These are phyloP conservation scores for Galerina marginata DNA, from an alignment of 768 basidiomycete genomes.

Conservation along the genomic window DNA sequence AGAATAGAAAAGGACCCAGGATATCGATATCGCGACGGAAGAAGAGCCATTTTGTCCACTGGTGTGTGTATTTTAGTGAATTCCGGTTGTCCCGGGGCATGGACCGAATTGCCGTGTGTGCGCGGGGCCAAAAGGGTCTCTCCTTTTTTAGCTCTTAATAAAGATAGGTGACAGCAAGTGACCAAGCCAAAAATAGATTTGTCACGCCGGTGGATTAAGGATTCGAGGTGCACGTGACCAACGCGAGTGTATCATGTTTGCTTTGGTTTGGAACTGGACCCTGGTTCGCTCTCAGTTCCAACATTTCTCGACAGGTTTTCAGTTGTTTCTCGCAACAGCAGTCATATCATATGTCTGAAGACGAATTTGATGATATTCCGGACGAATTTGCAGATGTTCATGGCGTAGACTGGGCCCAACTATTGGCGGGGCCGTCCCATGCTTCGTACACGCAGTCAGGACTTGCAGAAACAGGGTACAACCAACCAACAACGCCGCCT, in stretches of 20 bases:
- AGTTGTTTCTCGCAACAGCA: too few relatives aligned
- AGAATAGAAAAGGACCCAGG: too few relatives aligned
- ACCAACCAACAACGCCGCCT: background rate
- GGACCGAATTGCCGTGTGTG: background rate
- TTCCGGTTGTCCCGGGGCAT: slow-evolving; percentile 9
- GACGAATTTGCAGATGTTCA: slow-evolving; percentile 59
- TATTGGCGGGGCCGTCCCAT: slow-evolving; percentile 33
- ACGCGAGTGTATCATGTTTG: slow-evolving; percentile 4
- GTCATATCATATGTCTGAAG: slow-evolving; percentile 38
- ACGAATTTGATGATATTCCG: slow-evolving; percentile 58
- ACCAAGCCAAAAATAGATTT: background rate
- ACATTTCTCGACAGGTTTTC: too few relatives aligned
- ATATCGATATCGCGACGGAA: too few relatives aligned
- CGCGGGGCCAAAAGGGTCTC: background rate
- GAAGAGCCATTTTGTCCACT: too few relatives aligned
- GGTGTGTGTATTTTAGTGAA: background rate
- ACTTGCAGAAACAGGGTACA: background rate
- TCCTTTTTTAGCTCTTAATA: background rate
- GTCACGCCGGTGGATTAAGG: too few relatives aligned
- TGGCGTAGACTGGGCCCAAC: slow-evolving; percentile 51
- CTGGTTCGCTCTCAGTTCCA: too few relatives aligned
- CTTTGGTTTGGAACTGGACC: background rate
- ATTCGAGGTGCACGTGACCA: slow-evolving; percentile 8
- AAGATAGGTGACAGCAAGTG: background rate
- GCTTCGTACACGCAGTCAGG: slow-evolving; percentile 1